A percentile compares a stretch with the other conserved stretches of the same genome.
Evolutionary conservation across 2,329 filamentous ascomycete genomes (phyloP).

Genomic region (Sclerotinia borealis): DNA sequence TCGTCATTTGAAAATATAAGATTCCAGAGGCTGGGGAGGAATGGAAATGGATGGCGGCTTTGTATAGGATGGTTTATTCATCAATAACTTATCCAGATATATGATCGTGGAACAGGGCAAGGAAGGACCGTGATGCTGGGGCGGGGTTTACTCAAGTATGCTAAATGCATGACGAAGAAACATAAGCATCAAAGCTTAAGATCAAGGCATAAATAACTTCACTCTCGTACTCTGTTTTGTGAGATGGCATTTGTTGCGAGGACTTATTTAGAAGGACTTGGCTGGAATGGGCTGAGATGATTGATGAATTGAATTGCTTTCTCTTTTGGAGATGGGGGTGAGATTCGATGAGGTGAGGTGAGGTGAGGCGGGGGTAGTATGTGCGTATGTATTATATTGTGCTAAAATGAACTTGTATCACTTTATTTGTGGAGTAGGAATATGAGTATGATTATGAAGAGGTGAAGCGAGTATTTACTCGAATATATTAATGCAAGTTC

Average conservation of each 20-base stretch:
- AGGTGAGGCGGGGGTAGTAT: too few relatives aligned
- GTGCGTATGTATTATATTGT: constrained; percentile 8
- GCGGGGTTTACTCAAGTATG: not conserved
- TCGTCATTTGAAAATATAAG: not conserved
- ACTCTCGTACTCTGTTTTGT: constrained; percentile 9
- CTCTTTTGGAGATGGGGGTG: not conserved
- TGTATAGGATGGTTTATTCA: not conserved
- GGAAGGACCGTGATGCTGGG: not conserved
- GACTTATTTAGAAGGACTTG: constrained; percentile 2
- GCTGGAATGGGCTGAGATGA: not conserved
- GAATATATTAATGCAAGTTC: too few relatives aligned
- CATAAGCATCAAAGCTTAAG: not conserved
- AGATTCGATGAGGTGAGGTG: not conserved
- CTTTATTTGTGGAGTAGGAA: not conserved
- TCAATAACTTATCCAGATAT: not conserved
- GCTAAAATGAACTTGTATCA: not conserved
- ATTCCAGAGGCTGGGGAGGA: not conserved
- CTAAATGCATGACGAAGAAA: not conserved
- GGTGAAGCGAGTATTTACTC: too few relatives aligned
- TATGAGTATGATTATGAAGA: too few relatives aligned
- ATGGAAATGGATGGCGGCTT: not conserved
- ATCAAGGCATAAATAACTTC: constrained; percentile 7
- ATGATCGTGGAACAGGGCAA: not conserved
- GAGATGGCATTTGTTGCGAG: constrained; percentile 3
- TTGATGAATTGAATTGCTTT: not conserved